Conservation (phyloP, 495 filamentous ascomycete genomes). For the Daldinia decipiens region DNA sequence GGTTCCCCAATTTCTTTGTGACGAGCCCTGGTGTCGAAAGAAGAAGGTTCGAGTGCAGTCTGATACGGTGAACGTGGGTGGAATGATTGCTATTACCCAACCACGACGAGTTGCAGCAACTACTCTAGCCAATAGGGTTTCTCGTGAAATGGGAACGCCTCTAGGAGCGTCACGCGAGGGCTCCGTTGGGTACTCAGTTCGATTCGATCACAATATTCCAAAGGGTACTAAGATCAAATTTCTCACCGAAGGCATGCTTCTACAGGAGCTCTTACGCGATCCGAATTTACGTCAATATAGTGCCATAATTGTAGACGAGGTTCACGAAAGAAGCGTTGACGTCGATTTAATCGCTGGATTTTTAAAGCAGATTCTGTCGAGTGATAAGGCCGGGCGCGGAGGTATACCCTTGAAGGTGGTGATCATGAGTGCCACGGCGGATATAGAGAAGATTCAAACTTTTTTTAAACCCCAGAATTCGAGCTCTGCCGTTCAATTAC, state of each 20-base stretch:
- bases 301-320: slow-evolving; percentile 92
- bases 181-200: slow-evolving; percentile 87
- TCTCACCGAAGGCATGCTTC: slow-evolving; percentile 94
- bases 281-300: slow-evolving; percentile 85
- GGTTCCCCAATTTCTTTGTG: slow-evolving; percentile 86
- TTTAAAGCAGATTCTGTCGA: slow-evolving; percentile 74
- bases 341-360: slow-evolving; percentile 93
- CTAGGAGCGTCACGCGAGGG: slow-evolving; percentile 65
- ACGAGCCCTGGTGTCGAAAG: slow-evolving; percentile 80
- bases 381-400: slow-evolving; percentile 67
- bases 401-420: slow-evolving; percentile 85
- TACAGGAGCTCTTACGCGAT: slow-evolving; percentile 93
- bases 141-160: slow-evolving; percentile 87
- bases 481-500: slow-evolving; percentile 56
- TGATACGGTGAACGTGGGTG: slow-evolving; percentile 70
- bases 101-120: slow-evolving; percentile 93
- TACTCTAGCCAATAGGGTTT: slow-evolving; percentile 89
- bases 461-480: slow-evolving; percentile 69
- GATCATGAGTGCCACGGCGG: slow-evolving; percentile 96
- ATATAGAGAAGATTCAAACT: slow-evolving; percentile 76
- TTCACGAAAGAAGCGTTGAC: slow-evolving; percentile 96
- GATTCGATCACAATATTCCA: slow-evolving; percentile 86
- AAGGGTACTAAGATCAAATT: slow-evolving; percentile 84
- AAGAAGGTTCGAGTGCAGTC: slow-evolving; percentile 60
- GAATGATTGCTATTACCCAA: slow-evolving; percentile 94